Conservation (phyloP, 108 stramenopile species). For the Skeletonema grethae region DNA sequence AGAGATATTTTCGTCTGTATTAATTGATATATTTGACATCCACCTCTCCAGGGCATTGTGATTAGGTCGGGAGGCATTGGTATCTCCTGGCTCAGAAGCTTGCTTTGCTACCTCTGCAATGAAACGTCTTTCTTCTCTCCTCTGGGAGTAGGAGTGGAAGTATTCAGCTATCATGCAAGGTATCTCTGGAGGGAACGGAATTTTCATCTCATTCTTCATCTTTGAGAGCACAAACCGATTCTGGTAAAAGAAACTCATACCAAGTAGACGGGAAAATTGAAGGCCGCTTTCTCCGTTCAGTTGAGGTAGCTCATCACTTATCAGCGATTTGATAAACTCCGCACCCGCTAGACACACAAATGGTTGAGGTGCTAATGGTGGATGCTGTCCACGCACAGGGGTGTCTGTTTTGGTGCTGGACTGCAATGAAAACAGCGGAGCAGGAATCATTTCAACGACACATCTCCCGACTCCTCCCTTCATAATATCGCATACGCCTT, state of each 20-base stretch:
- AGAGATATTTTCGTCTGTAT: conserved; percentile 15
- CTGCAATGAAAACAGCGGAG: conserved; percentile 37
- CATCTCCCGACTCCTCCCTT: conserved; percentile 60
- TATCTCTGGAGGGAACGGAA: conserved; percentile 31
- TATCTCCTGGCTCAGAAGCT: conserved; percentile 4
- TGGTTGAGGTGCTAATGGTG: conserved; percentile 36
- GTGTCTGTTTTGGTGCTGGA: neutral
- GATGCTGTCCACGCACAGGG: conserved; percentile 36
- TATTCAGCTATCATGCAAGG: conserved; percentile 36
- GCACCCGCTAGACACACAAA: conserved; percentile 38
- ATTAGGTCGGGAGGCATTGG: neutral
- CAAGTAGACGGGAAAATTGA: conserved; percentile 19
- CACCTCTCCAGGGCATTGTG: conserved; percentile 24
- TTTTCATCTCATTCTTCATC: neutral
- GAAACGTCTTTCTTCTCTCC: conserved; percentile 5
- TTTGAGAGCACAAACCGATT: conserved; percentile 35
- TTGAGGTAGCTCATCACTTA: conserved; percentile 14
- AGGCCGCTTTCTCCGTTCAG: conserved; percentile 16
- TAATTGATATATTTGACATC: conserved; percentile 15
- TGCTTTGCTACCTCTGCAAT: neutral
- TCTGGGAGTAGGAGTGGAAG: conserved; percentile 18
- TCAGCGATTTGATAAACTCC: conserved; percentile 39
- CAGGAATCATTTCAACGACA: conserved; percentile 63
- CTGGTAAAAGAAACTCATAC: conserved; percentile 44
- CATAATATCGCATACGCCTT: conserved; percentile 37